Base-by-base conservation (phyloP, 2,329 filamentous ascomycete genomes). In the Hypoxylon sp. region DNA sequence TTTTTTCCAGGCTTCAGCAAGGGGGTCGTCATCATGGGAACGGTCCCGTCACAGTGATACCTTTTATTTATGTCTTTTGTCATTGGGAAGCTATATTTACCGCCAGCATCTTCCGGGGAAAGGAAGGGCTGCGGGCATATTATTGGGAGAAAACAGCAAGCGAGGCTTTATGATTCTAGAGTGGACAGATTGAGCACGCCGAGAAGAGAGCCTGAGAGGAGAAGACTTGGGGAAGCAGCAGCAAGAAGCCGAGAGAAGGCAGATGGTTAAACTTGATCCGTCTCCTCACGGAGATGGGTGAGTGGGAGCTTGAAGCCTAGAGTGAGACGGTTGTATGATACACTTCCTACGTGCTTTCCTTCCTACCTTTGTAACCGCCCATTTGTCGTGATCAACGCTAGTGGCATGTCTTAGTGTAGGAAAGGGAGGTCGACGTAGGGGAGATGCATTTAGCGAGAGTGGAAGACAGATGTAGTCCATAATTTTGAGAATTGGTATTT, bases 51-150 rank as follows among this genome's bases (percentile, higher is more conserved):
- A 62, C 22, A 65, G 56, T 70, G 68, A 70, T 70, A 70, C 68
- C 64, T 70, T 58, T 70, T 67, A 58, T 67, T 63, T 69, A 57
- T 54, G 33, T 60, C 22, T 57, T 61, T 62, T 62, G 44, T 66
- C 42, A 30, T 61, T 14, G 50, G 49, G 27, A 54, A 49, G 20
- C 30, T 37, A 37, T 44, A 14, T 31, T 50, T 54, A 57, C 49
- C 33, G 25, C 56, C n/a, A 40, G 54, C 37, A 30, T 58, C 37
- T n/a, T 49, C n/a, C 2, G 44, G 11, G 6, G n/a, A 14, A 35
- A 22, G 25, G n/a, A 31, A 14, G 35, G n/a, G 40, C 35, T 27
- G 35, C 22, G 35, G 35, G 59, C 59, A 63, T 56, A 30, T 42
- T 56, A 14, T 14, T 33, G 22, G 14, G 42, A 33, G 25, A 37